These are phyloP conservation scores for Fraxinus nigra DNA, from an alignment of 305 asterid genomes.

Conservation along the genomic window DNA sequence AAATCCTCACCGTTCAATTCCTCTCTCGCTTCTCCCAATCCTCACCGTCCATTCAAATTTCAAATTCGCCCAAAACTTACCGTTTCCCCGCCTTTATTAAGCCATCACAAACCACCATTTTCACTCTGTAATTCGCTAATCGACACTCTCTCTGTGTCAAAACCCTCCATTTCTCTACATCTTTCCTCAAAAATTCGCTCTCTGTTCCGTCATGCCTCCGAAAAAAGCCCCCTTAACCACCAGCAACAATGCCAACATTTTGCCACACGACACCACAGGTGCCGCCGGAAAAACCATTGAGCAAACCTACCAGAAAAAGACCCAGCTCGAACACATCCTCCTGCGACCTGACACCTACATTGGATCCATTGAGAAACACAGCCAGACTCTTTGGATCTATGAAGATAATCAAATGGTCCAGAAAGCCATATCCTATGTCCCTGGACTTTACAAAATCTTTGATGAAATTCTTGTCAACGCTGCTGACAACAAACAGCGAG, in stretches of 20 bases:
- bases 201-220: conserved; percentile 48
- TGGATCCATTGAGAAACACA: conserved; percentile 85
- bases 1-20: not conserved
- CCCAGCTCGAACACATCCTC: conserved; percentile 97
- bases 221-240: conserved; percentile 64
- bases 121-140: conserved; percentile 6
- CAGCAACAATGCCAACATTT: conserved; percentile 77
- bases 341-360: conserved; percentile 95
- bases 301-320: conserved; percentile 83
- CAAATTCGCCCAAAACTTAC: conserved; percentile 24
- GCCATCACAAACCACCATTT: conserved; percentile 12
- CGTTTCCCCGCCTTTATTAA: conserved; percentile 34
- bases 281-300: conserved; percentile 69
- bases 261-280: conserved; percentile 24
- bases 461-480: conserved; percentile 94
- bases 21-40: not conserved
- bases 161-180: conserved; percentile 7
- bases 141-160: conserved; percentile 61
- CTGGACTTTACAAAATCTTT: conserved; percentile 91
- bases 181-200: not conserved
- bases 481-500: conserved; percentile 88
- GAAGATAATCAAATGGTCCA: conserved; percentile 59
- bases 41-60: conserved; percentile 33
- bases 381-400: conserved; percentile 71
- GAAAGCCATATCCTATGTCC: conserved; percentile 61